Evolutionary conservation across 306 rosid genomes (phyloP).

Genomic region (Carpinus fangiana): DNA sequence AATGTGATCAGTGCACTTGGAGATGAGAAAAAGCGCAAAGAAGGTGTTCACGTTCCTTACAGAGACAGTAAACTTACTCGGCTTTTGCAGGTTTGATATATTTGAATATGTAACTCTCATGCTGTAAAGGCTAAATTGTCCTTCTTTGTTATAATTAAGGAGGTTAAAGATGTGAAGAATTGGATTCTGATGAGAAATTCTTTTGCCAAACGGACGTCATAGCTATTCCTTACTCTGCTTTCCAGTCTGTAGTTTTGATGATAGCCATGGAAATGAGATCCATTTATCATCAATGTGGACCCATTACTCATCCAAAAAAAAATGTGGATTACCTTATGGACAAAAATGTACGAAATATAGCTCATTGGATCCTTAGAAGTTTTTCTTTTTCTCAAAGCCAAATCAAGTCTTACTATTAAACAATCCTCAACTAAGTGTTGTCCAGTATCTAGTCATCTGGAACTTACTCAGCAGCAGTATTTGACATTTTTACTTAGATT

Average conservation of each 20-base stretch:
- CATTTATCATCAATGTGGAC: not conserved
- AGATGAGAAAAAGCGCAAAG: slow-evolving; percentile 98
- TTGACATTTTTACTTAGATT: not conserved
- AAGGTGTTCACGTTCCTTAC: slow-evolving; percentile 93
- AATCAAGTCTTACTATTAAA: not conserved
- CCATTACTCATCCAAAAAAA: not conserved
- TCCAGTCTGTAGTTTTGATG: not conserved
- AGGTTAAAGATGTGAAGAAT: not conserved
- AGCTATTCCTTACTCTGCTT: not conserved
- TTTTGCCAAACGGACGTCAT: not conserved
- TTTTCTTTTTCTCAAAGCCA: not conserved
- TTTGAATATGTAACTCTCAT: slow-evolving; percentile 16
- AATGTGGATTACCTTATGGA: not conserved
- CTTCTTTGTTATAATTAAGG: slow-evolving; percentile 19
- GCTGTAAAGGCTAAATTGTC: slow-evolving; percentile 13
- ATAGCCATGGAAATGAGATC: not conserved
- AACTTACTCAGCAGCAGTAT: not conserved
- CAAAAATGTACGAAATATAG: not conserved
- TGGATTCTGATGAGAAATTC: not conserved
- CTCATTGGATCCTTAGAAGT: not conserved
- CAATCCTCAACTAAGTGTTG: not conserved
- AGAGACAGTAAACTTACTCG: slow-evolving; percentile 99
- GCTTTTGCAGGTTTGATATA: slow-evolving; percentile 82
- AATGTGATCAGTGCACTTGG: slow-evolving; percentile 99
- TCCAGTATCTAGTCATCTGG: not conserved